phyloP scores from a whole-genome alignment of 108 stramenopile genomes.

The Pseudonitzschia delicatissima region DNA sequence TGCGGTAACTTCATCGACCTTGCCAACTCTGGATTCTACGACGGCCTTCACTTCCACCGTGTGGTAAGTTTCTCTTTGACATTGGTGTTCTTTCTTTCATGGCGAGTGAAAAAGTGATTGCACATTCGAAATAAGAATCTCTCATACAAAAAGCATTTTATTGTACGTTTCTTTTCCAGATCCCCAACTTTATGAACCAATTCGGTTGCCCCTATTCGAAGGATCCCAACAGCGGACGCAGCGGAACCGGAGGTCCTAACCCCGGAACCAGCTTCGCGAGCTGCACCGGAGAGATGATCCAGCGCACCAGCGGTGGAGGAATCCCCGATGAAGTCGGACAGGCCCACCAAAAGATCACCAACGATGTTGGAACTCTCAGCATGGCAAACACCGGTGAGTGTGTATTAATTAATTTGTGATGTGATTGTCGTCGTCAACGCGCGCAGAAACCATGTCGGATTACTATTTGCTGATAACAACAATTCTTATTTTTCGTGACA shows the following conservation, averaged over 20 bases:
- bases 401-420: background rate
- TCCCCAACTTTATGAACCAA: constrained; percentile 63
- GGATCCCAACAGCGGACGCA: constrained; percentile 45
- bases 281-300: constrained; percentile 36
- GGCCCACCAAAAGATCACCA: constrained; percentile 43
- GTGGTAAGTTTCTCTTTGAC: background rate
- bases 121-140: no score
- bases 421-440: background rate
- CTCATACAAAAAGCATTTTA: background rate
- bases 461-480: background rate
- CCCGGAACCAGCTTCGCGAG: constrained; percentile 32
- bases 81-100: constrained; percentile 1
- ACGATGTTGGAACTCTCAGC: constrained; percentile 42
- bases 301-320: constrained; percentile 42
- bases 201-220: constrained; percentile 61
- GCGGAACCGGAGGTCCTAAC: constrained; percentile 55
- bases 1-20: constrained; percentile 66
- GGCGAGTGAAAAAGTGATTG: background rate
- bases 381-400: constrained; percentile 36
- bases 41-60: constrained; percentile 39
- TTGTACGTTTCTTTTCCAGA: constrained; percentile 31
- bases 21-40: constrained; percentile 63
- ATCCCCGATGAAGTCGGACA: constrained; percentile 64
- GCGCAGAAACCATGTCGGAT: background rate
- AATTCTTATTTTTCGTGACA: background rate